Percentiles rank a stretch among this genome's conserved stretches.
Evolutionary conservation across 2,329 filamentous ascomycete species (phyloP).

Genomic region (Zasmidium angulare): DNA sequence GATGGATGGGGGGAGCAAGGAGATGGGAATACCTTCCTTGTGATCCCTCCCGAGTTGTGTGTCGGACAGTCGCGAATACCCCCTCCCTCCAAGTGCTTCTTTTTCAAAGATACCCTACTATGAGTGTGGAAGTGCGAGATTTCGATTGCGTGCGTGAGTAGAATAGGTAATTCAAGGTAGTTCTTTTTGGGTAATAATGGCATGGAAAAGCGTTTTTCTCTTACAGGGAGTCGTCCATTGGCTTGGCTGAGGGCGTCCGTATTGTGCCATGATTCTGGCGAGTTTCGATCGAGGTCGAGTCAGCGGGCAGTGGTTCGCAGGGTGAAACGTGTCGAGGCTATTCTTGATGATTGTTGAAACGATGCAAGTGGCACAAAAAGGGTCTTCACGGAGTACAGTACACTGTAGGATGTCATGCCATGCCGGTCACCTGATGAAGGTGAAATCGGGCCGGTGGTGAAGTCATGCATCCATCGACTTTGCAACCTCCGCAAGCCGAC

Average conservation of each 20-base stretch:
- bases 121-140: constrained; percentile 5
- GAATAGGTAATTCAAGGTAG: neutral
- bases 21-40: neutral
- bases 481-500: neutral
- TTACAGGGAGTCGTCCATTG: neutral
- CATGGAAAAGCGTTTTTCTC: neutral
- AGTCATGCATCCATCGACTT: neutral
- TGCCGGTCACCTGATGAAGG: neutral
- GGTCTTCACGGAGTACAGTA: too few relatives aligned
- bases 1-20: neutral
- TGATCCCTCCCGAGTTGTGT: neutral
- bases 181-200: neutral
- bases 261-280: neutral
- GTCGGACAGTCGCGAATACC: constrained; percentile 11
- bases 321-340: neutral
- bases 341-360: neutral
- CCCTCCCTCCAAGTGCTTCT: constrained; percentile 1
- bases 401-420: too few relatives aligned
- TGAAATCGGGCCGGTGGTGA: neutral
- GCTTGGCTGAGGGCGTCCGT: neutral
- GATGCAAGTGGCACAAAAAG: neutral
- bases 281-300: neutral
- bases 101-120: constrained; percentile 17
- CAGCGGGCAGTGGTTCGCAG: neutral
- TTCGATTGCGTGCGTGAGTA: neutral